Conservation (phyloP, 768 basidiomycete genomes). For the Dioszegia hungarica region DNA sequence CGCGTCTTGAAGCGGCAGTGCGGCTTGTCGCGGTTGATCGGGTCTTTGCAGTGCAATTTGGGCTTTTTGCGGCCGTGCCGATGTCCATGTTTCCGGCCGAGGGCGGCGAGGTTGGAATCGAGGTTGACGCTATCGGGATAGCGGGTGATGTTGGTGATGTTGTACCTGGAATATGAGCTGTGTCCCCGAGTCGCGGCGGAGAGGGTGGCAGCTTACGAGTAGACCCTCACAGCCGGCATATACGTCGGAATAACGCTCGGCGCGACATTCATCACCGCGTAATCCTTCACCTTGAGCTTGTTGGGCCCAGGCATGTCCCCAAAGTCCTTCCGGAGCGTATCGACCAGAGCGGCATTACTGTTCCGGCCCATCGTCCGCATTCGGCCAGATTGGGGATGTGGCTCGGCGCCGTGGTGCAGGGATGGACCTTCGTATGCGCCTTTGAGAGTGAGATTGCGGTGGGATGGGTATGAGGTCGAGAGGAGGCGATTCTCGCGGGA, state of each 20-base stretch:
- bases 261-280: constrained; percentile 70
- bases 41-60: constrained; percentile 47
- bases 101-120: constrained; percentile 16
- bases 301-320: constrained; percentile 57
- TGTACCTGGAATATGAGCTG: constrained; percentile 53
- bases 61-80: constrained; percentile 51
- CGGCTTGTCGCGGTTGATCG: constrained; percentile 47
- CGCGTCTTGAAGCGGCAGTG: constrained; percentile 43
- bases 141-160: constrained; percentile 54
- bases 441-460: neutral
- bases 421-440: neutral
- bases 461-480: neutral
- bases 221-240: constrained; percentile 72
- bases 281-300: constrained; percentile 59
- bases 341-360: constrained; percentile 52
- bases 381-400: constrained; percentile 10
- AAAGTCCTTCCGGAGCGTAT: constrained; percentile 63
- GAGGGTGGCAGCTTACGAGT: constrained; percentile 52
- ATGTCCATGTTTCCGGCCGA: constrained; percentile 61
- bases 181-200: neutral
- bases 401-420: constrained; percentile 11
- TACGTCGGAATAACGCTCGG: constrained; percentile 86
- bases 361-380: constrained; percentile 24
- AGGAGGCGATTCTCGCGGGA: constrained; percentile 9
- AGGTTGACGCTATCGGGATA: constrained; percentile 4